Base-by-base conservation (phyloP, 768 basidiomycete species). In the Boletus coccyginus region DNA sequence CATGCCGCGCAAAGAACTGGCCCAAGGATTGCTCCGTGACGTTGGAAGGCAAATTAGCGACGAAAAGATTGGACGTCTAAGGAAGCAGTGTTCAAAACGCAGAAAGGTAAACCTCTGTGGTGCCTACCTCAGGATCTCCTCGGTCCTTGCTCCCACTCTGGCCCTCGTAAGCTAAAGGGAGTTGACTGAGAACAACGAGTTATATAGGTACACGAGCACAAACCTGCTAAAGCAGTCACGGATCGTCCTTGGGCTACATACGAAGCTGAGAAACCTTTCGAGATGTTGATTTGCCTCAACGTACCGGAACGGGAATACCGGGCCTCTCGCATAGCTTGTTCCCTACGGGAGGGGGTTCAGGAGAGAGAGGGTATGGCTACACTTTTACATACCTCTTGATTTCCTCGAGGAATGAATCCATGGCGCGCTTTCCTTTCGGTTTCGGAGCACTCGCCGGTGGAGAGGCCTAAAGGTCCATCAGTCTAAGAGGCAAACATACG, bases 331-430 rank as follows among this genome's bases (percentile, higher is more conserved):
- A 90, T 81, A 12, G 91, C 92, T 72, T 98, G 95, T 46, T 98
- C 96, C 69, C 96, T 98, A 63, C n/a, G 41, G 33, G 42, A 43
- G 19, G 11, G 31, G 35, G 27, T 27, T 60, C 53, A 66, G 50
- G 56, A 29, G 27, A 35, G 2, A 19, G 8, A 19, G 6, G 14
- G 17, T 32, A 48, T 56, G 27, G 2, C 27, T 24, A 50, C 9
- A 7, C n/a, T 11, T 17, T 33, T 6, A 59, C 77, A 21, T 46
- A 90, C 96, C 84, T 84, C 75, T 98, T 98, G 56, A 99, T 92
- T 75, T 99, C 94, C 65, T 97, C 94, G 49, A 99, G 77, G 69
- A 98, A 99, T 2, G 87, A 74, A 72, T 98, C 95, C 93, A 98
- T 98, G 1, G 91, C 93, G 49, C 96, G 84, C 70, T 93, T 97